Evolutionary conservation across 371 early-diverging fungal species (phyloP).

Genomic region (Smittium culicis): DNA sequence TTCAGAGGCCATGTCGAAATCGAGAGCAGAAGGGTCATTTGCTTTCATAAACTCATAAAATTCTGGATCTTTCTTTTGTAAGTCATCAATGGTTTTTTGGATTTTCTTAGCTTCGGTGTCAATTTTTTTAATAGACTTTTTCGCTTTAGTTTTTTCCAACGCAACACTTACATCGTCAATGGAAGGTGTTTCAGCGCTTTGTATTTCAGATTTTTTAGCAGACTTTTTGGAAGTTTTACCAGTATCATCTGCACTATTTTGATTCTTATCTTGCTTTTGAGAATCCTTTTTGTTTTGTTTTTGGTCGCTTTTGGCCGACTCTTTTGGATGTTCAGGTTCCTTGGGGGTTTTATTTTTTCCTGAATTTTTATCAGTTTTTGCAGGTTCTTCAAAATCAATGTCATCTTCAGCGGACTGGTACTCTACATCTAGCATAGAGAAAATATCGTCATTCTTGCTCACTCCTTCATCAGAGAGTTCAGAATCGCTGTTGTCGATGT

Average conservation of each 20-base stretch:
- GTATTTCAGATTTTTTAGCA: no score
- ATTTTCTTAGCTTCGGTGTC: slow-evolving; percentile 37
- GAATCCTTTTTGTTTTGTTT: slow-evolving; percentile 25
- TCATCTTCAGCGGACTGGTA: slow-evolving; percentile 28
- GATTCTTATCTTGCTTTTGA: slow-evolving; percentile 23
- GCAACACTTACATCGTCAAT: no score
- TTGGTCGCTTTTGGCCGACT: slow-evolving; percentile 25
- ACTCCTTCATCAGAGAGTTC: slow-evolving; percentile 22
- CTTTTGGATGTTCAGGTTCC: slow-evolving; percentile 24
- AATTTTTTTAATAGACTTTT: slow-evolving; percentile 17
- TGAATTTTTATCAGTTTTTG: slow-evolving; percentile 32
- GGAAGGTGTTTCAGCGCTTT: no score
- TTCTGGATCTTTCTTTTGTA: slow-evolving; percentile 73
- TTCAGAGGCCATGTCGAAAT: slow-evolving; percentile 48
- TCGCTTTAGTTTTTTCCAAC: slow-evolving; percentile 33
- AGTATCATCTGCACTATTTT: no score
- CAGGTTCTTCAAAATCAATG: slow-evolving; percentile 29
- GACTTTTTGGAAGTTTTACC: no score
- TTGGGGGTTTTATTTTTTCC: slow-evolving; percentile 23
- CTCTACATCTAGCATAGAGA: slow-evolving; percentile 23
- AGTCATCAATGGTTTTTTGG: slow-evolving; percentile 54
- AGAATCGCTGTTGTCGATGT: slow-evolving; percentile 20
- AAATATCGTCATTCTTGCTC: slow-evolving; percentile 23
- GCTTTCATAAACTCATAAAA: slow-evolving; percentile 77
- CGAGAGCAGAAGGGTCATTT: slow-evolving; percentile 65